Base-by-base conservation (phyloP, 208 protist genomes). In the Zelonia costaricensis region DNA sequence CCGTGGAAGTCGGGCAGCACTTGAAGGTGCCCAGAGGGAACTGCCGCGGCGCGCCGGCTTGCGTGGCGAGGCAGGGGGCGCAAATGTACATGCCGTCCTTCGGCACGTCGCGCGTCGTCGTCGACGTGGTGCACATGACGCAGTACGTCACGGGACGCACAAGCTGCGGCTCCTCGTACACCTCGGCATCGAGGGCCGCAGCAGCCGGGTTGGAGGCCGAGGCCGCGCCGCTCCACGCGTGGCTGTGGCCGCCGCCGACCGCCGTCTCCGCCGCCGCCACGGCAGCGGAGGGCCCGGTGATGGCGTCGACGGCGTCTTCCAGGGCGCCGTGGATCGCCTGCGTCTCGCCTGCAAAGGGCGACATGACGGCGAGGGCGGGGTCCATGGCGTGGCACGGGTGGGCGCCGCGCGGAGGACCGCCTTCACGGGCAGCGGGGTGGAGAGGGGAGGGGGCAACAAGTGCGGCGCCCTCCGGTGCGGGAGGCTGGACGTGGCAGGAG, bases 1-100 rank as follows among this genome's bases (percentile, higher is more conserved):
- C 78, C 4, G 79, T 81, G 18, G 80, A 77, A 18, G 84, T 84
- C 0, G 90, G 90, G 58, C 90, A 95, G 67, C 90, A 95, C 71
- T 78, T 83, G 47, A 95, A 84, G 31, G 84, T 95, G 46, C 86
- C 84, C 1, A 81, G 68, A 0, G 84, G 82, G 60, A 91, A 91
- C 0, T 47, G 42, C 46, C 60, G 64, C 10, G 49, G 52, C 10
- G 38, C 47, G 43, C 62, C 44, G 16, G 56, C 43, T 13, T 79
- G 75, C 42, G 62, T 28, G 12, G 63, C 69, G 13, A 60, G 74
- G 49, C 89, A 95, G 13, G 30, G 46, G 2, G 59, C 20, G 54
- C 89, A 95, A 7, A 83, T 47, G 59, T 93, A 95, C 7, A 86
- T 43, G 9, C 89, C 86, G 25, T 84, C 89, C 18, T 58, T 23